A percentile compares a stretch with the other conserved stretches of the same genome.
Evolutionary conservation across 345 rosid species (phyloP).

Genomic region (Jatropha curcas): DNA sequence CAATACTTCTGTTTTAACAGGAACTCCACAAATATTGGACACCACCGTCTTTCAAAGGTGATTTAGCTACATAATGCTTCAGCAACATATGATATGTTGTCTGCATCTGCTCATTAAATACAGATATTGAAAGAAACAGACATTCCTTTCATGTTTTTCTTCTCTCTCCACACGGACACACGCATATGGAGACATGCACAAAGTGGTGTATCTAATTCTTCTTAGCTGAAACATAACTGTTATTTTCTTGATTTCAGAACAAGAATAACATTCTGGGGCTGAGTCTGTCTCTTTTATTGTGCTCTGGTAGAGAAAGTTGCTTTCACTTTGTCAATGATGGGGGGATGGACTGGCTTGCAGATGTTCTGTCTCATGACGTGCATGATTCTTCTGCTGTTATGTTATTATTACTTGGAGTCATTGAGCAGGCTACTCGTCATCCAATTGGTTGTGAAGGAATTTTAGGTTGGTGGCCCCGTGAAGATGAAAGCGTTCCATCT

Average conservation of each 20-base stretch:
- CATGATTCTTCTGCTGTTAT: constrained; percentile 55
- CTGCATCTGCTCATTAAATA: neutral
- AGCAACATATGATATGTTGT: neutral
- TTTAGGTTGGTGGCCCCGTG: constrained; percentile 98
- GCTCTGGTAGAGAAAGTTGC: constrained; percentile 92
- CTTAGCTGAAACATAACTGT: constrained; percentile 20
- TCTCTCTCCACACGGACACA: neutral
- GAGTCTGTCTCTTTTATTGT: constrained; percentile 69
- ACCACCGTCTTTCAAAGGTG: constrained; percentile 65
- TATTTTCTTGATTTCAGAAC: constrained; percentile 57
- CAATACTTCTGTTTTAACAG: constrained; percentile 47
- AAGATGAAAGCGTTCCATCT: constrained; percentile 71
- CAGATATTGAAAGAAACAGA: neutral
- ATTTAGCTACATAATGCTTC: constrained; percentile 15
- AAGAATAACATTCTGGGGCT: constrained; percentile 64
- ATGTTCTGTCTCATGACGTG: constrained; percentile 46
- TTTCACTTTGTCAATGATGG: constrained; percentile 81
- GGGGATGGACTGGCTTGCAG: constrained; percentile 73
- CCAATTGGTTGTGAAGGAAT: constrained; percentile 91
- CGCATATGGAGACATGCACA: neutral
- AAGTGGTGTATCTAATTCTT: neutral
- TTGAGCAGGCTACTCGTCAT: constrained; percentile 89
- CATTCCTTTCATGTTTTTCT: neutral
- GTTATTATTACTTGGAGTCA: constrained; percentile 71
- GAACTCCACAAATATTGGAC: constrained; percentile 39